phyloP scores from a whole-genome alignment of 2,329 filamentous ascomycete genomes.

The Aurifilum marmelostoma region DNA sequence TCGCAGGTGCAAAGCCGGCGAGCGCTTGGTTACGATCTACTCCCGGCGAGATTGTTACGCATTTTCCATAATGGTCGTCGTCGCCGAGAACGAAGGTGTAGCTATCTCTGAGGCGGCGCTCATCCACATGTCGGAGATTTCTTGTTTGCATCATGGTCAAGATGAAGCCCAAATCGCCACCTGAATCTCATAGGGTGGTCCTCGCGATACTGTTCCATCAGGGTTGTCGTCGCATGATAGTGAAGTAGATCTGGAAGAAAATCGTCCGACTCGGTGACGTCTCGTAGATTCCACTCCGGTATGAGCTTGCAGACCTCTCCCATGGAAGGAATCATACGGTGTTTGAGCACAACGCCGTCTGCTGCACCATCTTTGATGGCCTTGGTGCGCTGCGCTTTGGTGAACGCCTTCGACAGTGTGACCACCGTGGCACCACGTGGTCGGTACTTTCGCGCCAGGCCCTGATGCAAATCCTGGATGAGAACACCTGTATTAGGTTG shows the following conservation, averaged over 20 bases:
- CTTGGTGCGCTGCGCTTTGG: conserved; percentile 38
- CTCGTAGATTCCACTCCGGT: conserved; percentile 49
- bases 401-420: conserved; percentile 45
- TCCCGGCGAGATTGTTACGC: conserved; percentile 33
- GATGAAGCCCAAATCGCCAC: conserved; percentile 11
- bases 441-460: conserved; percentile 45
- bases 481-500: conserved; percentile 23
- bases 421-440: conserved; percentile 42
- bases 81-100: conserved; percentile 48
- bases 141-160: conserved; percentile 35
- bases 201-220: conserved; percentile 28
- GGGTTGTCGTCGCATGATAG: conserved; percentile 29
- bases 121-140: conserved; percentile 37
- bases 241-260: conserved; percentile 31
- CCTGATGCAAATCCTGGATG: conserved; percentile 38
- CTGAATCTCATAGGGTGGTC: neutral
- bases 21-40: conserved; percentile 32
- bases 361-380: conserved; percentile 41
- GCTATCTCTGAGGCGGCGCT: conserved; percentile 34
- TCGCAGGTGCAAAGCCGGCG: conserved; percentile 32
- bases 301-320: conserved; percentile 44
- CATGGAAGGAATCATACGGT: conserved; percentile 40
- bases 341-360: conserved; percentile 41
- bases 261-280: conserved; percentile 42
- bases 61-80: conserved; percentile 44